Evolutionary conservation across 208 protist genomes (phyloP).

Genomic region (Leishmania major): DNA sequence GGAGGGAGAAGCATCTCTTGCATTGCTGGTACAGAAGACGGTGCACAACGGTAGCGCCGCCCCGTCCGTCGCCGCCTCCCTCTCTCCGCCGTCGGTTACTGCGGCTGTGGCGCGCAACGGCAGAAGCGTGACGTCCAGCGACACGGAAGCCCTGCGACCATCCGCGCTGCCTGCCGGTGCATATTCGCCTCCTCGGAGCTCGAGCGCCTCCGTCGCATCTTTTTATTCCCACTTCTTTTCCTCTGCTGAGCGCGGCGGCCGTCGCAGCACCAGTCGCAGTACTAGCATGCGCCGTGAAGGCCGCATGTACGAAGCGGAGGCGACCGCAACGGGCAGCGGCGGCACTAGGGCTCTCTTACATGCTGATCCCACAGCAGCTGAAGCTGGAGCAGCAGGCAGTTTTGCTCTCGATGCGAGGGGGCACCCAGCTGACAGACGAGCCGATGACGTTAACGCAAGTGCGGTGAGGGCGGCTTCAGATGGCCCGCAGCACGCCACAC

Average conservation of each 20-base stretch:
- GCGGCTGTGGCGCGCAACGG: neutral
- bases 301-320: neutral
- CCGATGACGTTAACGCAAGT: neutral
- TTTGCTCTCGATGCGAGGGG: neutral
- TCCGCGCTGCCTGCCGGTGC: constrained; percentile 2
- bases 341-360: neutral
- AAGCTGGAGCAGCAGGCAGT: neutral
- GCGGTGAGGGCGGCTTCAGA: neutral
- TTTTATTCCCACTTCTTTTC: neutral
- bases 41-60: neutral
- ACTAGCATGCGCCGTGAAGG: neutral
- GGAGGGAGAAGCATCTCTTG: neutral
- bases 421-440: neutral
- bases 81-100: constrained; percentile 5
- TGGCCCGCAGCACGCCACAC: neutral
- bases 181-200: neutral
- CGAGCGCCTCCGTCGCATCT: neutral
- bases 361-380: neutral
- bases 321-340: neutral
- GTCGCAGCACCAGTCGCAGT: neutral
- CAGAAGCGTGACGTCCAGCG: constrained; percentile 10
- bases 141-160: neutral
- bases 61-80: neutral
- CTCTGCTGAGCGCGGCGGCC: neutral
- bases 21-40: neutral